These are phyloP conservation scores for Dimocarpus longan DNA, from an alignment of 345 rosid genomes.

Conservation along the genomic window DNA sequence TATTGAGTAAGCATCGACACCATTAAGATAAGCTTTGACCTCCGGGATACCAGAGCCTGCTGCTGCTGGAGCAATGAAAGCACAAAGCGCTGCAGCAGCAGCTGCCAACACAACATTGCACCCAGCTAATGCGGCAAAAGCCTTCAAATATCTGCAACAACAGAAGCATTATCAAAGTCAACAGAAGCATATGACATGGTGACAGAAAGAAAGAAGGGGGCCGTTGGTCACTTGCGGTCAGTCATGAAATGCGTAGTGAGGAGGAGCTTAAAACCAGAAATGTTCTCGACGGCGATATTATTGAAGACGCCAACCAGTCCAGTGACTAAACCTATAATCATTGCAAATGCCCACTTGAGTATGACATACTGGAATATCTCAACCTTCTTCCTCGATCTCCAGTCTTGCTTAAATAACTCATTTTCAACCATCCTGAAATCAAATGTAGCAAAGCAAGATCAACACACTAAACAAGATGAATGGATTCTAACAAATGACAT, in stretches of 20 bases:
- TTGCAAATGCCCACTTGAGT: conserved; percentile 48
- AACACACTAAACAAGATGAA: too few species aligned
- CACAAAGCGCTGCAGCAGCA: conserved; percentile 43
- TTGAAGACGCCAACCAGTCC: conserved; percentile 44
- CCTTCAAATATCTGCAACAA: conserved; percentile 41
- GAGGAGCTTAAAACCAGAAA: conserved; percentile 48
- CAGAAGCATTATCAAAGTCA: conserved; percentile 13
- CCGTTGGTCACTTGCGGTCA: conserved; percentile 23
- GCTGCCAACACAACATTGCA: conserved; percentile 39
- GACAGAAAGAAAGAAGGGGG: too few species aligned
- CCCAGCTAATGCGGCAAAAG: conserved; percentile 38
- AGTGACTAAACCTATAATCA: conserved; percentile 34
- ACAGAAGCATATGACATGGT: too few species aligned
- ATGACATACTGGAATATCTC: conserved; percentile 45
- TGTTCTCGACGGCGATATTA: conserved; percentile 45
- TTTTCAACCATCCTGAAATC: conserved; percentile 45
- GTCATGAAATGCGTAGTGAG: conserved; percentile 34
- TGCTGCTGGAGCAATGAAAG: conserved; percentile 49
- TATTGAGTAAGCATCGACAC: conserved; percentile 47
- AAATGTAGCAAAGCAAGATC: neutral
- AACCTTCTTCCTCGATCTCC: conserved; percentile 44
- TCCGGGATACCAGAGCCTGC: conserved; percentile 60
- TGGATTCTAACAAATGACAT: too few species aligned
- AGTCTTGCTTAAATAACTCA: conserved; percentile 50
- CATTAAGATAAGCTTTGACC: conserved; percentile 61